phyloP scores from a whole-genome alignment of 2,329 filamentous ascomycete genomes.

The Waltergamsia citrina region DNA sequence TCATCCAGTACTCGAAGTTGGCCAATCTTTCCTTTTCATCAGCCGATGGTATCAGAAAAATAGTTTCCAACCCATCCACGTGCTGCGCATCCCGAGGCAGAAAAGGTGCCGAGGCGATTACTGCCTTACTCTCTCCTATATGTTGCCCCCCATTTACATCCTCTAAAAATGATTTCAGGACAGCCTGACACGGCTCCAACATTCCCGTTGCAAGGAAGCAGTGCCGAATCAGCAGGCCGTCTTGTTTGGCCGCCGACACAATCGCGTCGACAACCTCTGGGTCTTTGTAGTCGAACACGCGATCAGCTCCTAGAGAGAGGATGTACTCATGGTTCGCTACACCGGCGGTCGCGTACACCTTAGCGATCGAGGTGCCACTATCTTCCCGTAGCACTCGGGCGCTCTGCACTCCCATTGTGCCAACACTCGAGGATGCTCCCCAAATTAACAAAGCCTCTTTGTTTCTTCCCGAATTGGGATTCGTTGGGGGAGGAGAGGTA shows the following conservation, averaged over 20 bases:
- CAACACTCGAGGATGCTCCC: conserved; percentile 35
- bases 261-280: conserved; percentile 18
- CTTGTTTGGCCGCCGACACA: conserved; percentile 21
- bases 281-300: conserved; percentile 30
- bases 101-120: conserved; percentile 25
- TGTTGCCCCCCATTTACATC: neutral
- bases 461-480: neutral
- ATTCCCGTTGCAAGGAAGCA: conserved; percentile 31
- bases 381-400: conserved; percentile 24
- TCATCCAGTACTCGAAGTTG: conserved; percentile 30
- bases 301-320: conserved; percentile 21
- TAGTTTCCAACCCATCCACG: conserved; percentile 22
- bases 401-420: conserved; percentile 31
- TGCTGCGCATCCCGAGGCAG: conserved; percentile 18
- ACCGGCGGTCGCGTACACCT: conserved; percentile 31
- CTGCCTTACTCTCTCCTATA: conserved; percentile 10
- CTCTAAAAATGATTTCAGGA: conserved; percentile 21
- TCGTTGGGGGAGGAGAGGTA: neutral
- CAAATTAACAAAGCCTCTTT: conserved; percentile 27
- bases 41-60: conserved; percentile 25
- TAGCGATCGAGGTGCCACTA: conserved; percentile 17
- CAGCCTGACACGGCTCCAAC: conserved; percentile 21
- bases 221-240: conserved; percentile 24
- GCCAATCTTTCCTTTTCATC: conserved; percentile 20
- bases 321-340: conserved; percentile 22